Base-by-base conservation (phyloP, 2,329 filamentous ascomycete genomes). In the Calonectria pteridis region DNA sequence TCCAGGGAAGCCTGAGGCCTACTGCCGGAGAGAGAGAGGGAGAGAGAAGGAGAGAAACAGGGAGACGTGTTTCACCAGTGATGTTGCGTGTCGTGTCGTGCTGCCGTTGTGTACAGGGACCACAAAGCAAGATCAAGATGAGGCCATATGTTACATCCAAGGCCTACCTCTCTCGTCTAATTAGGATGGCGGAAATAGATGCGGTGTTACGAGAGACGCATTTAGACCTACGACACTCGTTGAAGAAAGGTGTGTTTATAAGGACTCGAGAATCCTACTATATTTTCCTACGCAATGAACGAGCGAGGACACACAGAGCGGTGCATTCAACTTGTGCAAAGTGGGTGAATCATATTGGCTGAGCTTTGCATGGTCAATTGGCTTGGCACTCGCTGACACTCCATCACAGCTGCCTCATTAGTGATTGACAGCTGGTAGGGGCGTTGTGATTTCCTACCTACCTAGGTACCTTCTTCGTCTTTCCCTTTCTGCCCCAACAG, bases 381-480 rank as follows among this genome's bases (percentile, higher is more conserved):
- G 18, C n/a, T 16, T 23, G 51, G 51, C 53, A 37, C 31, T 40
- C 11, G 10, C 33, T 62, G 28, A 28, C 31, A 28, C 18, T 43
- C 20, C 3, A 55, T 66, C 59, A 58, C 76, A 65, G 64, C 50
- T 65, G 72, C 68, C 63, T 55, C 66, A 50, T 71, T 71, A 70
- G n/a, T 68, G 70, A 33, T 55, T 67, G 68, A 35, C 73, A 69
- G 69, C 69, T 69, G 58, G 35, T 26, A 29, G 40, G 26, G 33
- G 40, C 20, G 13, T 35, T 43, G 16, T 43, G 31, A 26, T 66
- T 71, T 14, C 28, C 33, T 16, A 29, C 31, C 18, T 53, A 31
- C 33, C 43, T 43, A n/a, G 14, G 68, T 66, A 64, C 31, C 6
- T 43, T 50, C 51, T 58, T 49, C 37, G 26, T 59, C 18, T 49